These are phyloP conservation scores for Trametes maxima DNA, from an alignment of 768 basidiomycete species.

Conservation along the genomic window DNA sequence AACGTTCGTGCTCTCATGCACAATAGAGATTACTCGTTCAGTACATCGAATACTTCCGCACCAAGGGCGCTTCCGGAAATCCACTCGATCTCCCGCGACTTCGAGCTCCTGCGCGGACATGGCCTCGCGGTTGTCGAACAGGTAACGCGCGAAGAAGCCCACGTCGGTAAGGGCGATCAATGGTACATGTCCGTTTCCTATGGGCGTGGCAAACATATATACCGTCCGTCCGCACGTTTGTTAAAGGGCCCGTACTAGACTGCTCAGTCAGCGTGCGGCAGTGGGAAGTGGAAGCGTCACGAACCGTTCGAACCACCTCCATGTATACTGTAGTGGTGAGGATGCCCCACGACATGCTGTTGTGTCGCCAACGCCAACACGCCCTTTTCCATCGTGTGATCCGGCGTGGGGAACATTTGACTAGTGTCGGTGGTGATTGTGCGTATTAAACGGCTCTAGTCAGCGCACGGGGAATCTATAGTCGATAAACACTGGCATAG, in stretches of 20 bases:
- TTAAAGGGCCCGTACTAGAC: conserved; percentile 27
- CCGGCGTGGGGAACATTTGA: too few species aligned
- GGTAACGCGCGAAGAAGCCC: conserved; percentile 35
- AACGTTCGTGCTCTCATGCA: too few species aligned
- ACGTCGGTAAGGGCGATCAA: conserved; percentile 37
- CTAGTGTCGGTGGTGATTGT: too few species aligned
- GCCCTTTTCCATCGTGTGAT: conserved; percentile 40
- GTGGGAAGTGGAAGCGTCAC: not conserved
- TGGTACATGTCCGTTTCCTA: conserved; percentile 34
- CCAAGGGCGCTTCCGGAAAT: conserved; percentile 31
- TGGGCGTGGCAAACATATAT: conserved; percentile 33
- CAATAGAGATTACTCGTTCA: too few species aligned
- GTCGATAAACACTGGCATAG: not conserved
- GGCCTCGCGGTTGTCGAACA: conserved; percentile 33
- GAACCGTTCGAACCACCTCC: conserved; percentile 19
- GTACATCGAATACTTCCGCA: not conserved
- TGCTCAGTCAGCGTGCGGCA: not conserved
- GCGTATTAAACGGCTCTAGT: too few species aligned
- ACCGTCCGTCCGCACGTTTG: conserved; percentile 33
- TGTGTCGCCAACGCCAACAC: conserved; percentile 30
- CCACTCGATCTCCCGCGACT: conserved; percentile 31
- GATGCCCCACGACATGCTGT: conserved; percentile 16
- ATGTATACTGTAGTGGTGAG: conserved; percentile 19
- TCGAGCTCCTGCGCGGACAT: conserved; percentile 32
- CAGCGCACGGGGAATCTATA: too few species aligned